phyloP scores from a whole-genome alignment of 2,329 filamentous ascomycete species.

The Sclerotinia trifoliorum region DNA sequence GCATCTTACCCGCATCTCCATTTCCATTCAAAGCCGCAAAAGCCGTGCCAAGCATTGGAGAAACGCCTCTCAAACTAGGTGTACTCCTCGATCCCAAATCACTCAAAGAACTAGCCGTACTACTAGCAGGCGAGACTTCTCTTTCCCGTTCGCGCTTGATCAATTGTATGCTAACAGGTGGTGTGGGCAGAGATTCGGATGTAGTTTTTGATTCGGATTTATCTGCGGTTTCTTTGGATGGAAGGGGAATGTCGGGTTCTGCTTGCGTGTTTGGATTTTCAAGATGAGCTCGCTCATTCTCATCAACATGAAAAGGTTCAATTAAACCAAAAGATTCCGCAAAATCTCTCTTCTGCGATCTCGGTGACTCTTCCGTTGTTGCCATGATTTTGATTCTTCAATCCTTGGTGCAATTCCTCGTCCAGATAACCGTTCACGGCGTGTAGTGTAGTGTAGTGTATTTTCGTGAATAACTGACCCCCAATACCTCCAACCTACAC shows the following conservation, averaged over 20 bases:
- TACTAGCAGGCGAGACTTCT: conserved; percentile 29
- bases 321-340: conserved; percentile 12
- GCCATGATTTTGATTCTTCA: neutral
- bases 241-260: neutral
- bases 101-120: conserved; percentile 29
- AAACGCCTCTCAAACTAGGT: conserved; percentile 21
- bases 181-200: neutral
- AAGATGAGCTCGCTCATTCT: neutral
- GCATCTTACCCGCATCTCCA: conserved; percentile 24
- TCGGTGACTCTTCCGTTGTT: conserved; percentile 12
- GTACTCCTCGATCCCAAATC: conserved; percentile 30
- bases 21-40: conserved; percentile 30
- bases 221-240: neutral
- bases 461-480: too few species aligned
- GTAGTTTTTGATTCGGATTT: neutral
- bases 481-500: neutral
- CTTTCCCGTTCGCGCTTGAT: conserved; percentile 11
- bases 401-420: neutral
- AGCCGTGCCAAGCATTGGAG: conserved; percentile 23
- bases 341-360: conserved; percentile 28
- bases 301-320: conserved; percentile 6
- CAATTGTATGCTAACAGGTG: conserved; percentile 13
- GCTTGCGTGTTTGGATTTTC: neutral
- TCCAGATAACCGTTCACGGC: too few species aligned
- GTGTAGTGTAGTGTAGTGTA: too few species aligned